phyloP scores from a whole-genome alignment of 768 basidiomycete species.

The Mycena crocata region DNA sequence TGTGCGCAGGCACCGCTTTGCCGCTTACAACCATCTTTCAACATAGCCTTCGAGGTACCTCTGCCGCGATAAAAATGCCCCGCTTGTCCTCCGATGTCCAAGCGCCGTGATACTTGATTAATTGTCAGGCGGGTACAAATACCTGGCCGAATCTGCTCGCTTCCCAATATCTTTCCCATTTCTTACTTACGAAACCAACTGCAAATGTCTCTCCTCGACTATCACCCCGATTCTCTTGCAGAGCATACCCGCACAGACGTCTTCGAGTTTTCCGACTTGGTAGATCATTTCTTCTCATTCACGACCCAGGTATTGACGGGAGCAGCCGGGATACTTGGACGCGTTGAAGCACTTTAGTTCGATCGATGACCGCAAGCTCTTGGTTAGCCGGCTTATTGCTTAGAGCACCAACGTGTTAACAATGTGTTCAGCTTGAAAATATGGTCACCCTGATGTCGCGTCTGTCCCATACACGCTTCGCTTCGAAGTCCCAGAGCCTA shows the following conservation, averaged over 20 bases:
- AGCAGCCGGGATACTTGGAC: constrained; percentile 62
- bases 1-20: constrained; percentile 6
- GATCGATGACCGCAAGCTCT: constrained; percentile 69
- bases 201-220: too few relatives aligned
- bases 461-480: constrained; percentile 41
- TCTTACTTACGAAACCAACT: too few relatives aligned
- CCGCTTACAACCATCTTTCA: not conserved
- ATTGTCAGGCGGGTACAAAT: constrained; percentile 14
- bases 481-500: constrained; percentile 47
- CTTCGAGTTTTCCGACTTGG: constrained; percentile 19
- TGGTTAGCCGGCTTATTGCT: constrained; percentile 53
- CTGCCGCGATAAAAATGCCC: not conserved
- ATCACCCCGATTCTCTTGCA: too few relatives aligned
- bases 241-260: constrained; percentile 9
- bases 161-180: constrained; percentile 23
- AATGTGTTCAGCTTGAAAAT: constrained; percentile 69
- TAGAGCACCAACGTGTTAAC: constrained; percentile 9
- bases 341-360: constrained; percentile 54
- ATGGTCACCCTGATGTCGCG: constrained; percentile 70
- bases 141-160: not conserved
- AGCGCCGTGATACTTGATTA: constrained; percentile 29
- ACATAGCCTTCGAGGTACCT: constrained; percentile 17
- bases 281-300: not conserved
- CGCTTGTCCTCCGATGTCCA: constrained; percentile 18
- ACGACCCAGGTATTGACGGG: not conserved